A percentile compares a stretch with the other conserved stretches of the same genome.
These are phyloP conservation scores for Suhomyces coccinellae DNA, from an alignment of 1,139 yeast genomes.

Conservation along the genomic window DNA sequence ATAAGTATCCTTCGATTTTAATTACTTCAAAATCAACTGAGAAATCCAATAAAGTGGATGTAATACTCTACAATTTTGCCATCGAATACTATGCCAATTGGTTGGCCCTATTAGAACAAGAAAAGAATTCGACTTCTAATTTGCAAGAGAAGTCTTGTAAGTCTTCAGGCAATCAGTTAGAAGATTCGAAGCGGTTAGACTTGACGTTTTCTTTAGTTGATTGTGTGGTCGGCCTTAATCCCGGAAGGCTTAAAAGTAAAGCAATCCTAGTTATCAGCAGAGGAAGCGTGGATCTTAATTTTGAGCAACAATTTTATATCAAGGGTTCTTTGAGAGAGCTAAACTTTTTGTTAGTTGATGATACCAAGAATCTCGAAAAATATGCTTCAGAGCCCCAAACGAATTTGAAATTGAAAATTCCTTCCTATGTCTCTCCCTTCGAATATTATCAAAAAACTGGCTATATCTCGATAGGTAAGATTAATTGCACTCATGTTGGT, in stretches of 20 bases:
- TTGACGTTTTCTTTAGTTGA: conserved; percentile 51
- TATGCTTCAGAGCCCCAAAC: conserved; percentile 17
- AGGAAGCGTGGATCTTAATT: conserved; percentile 52
- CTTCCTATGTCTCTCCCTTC: conserved; percentile 14
- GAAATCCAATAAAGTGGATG: conserved; percentile 26
- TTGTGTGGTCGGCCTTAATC: conserved; percentile 56
- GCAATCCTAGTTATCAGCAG: conserved; percentile 50
- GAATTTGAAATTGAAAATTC: conserved; percentile 6
- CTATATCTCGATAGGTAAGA: conserved; percentile 44
- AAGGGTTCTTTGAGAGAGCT: conserved; percentile 50
- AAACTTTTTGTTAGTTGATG: conserved; percentile 58
- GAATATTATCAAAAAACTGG: conserved; percentile 32
- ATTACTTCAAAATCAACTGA: conserved; percentile 24
- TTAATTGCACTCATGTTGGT: conserved; percentile 45
- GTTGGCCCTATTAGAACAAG: conserved; percentile 30
- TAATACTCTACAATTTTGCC: conserved; percentile 45
- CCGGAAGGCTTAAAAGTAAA: conserved; percentile 57
- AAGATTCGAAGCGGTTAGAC: conserved; percentile 21
- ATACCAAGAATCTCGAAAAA: conserved; percentile 33
- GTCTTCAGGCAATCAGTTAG: background rate
- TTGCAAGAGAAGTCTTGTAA: background rate
- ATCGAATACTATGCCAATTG: conserved; percentile 59
- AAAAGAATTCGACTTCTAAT: background rate
- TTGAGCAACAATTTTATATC: conserved; percentile 34
- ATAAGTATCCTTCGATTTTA: conserved; percentile 25